A percentile compares a stretch with the other conserved stretches of the same genome.
Conservation (phyloP, 2,329 filamentous ascomycete species). For the Plenodomus tracheiphilus region DNA sequence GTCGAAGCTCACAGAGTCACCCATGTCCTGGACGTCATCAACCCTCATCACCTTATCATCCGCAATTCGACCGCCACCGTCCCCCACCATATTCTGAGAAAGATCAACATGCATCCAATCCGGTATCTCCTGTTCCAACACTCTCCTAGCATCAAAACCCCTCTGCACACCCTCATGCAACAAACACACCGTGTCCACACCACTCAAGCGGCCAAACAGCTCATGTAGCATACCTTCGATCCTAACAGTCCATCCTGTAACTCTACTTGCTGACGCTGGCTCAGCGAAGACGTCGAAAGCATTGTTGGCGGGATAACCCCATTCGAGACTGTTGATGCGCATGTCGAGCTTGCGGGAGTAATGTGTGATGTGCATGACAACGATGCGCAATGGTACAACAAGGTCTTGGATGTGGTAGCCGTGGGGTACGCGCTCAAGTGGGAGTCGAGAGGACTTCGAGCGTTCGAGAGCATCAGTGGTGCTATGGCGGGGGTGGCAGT, state of each 20-base stretch:
- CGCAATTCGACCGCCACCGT: background rate
- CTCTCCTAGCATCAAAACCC: conserved; percentile 3
- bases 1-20: conserved; percentile 1
- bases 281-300: conserved; percentile 15
- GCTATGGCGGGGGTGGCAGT: conserved; percentile 5
- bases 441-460: conserved; percentile 43
- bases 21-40: too few relatives aligned
- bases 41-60: background rate
- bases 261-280: conserved; percentile 1
- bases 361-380: conserved; percentile 6
- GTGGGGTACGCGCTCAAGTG: conserved; percentile 44
- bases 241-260: conserved; percentile 18
- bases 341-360: conserved; percentile 23
- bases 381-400: conserved; percentile 3
- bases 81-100: background rate
- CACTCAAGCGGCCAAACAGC: conserved; percentile 8
- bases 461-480: conserved; percentile 19
- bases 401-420: conserved; percentile 31
- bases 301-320: conserved; percentile 14
- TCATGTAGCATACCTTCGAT: conserved; percentile 17
- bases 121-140: background rate
- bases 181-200: conserved; percentile 8
- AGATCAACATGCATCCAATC: background rate
- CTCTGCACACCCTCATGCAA: conserved; percentile 21
- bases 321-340: conserved; percentile 21